phyloP scores from a whole-genome alignment of 2,329 filamentous ascomycete species.

The Lachnellula cervina region DNA sequence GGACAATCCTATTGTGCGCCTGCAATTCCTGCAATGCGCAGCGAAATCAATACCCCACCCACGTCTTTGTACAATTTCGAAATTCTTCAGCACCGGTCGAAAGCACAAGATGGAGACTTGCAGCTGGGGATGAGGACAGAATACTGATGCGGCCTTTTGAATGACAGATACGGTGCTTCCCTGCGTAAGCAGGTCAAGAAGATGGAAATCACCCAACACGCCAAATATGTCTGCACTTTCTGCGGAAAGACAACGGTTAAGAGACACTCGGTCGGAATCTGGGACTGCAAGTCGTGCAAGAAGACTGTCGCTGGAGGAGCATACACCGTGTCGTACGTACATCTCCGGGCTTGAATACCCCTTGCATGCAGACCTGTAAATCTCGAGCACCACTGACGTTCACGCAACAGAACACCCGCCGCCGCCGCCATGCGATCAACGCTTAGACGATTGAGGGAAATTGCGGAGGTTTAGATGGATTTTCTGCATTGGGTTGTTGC shows the following conservation, averaged over 20 bases:
- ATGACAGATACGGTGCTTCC: conserved; percentile 87
- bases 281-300: conserved; percentile 93
- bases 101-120: neutral
- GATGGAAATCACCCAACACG: conserved; percentile 99
- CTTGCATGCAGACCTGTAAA: too few species aligned
- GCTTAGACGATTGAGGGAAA: conserved; percentile 94
- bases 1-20: conserved; percentile 23
- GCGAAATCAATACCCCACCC: neutral
- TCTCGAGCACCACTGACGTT: neutral
- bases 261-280: conserved; percentile 89
- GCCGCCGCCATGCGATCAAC: conserved; percentile 93
- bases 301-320: conserved; percentile 93
- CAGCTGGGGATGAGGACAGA: conserved; percentile 5
- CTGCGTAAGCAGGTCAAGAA: conserved; percentile 99
- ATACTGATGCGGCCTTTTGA: conserved; percentile 17
- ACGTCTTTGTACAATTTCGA: neutral
- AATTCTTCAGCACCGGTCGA: neutral
- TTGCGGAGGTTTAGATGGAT: conserved; percentile 79
- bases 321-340: conserved; percentile 91
- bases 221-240: conserved; percentile 96
- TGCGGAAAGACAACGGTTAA: conserved; percentile 95
- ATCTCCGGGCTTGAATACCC: too few species aligned
- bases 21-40: conserved; percentile 3
- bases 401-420: conserved; percentile 68
- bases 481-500: conserved; percentile 24